Evolutionary conservation across 140 eudicot genomes (phyloP).

Genomic region (Flaveria floridana): DNA sequence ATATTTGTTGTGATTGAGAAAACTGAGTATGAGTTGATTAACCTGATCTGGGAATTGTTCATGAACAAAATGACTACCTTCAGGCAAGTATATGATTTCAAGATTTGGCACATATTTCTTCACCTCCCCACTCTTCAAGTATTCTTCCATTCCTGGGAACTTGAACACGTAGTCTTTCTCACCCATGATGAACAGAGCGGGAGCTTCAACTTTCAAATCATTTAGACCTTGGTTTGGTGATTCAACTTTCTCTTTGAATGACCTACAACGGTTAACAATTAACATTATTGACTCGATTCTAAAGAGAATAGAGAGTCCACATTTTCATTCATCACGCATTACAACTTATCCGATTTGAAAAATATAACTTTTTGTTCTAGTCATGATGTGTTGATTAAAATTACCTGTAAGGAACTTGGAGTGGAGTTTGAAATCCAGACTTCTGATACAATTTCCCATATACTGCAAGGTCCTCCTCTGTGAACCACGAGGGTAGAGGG

Average conservation of each 20-base stretch:
- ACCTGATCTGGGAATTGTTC: slow-evolving; percentile 61
- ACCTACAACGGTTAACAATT: slow-evolving; percentile 12
- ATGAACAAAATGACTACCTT: slow-evolving; percentile 61
- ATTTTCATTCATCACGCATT: background rate
- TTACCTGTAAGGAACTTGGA: slow-evolving; percentile 73
- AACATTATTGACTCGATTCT: background rate
- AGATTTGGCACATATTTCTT: slow-evolving; percentile 47
- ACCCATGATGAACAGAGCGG: slow-evolving; percentile 50
- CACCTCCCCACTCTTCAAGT: slow-evolving; percentile 35
- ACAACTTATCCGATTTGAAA: too few species aligned
- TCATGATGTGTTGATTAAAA: background rate
- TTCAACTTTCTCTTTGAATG: background rate
- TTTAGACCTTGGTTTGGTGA: slow-evolving; percentile 1
- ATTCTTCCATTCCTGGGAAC: slow-evolving; percentile 56
- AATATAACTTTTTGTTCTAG: background rate
- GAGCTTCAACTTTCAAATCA: slow-evolving; percentile 40
- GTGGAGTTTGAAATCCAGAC: slow-evolving; percentile 62
- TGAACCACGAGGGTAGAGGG: slow-evolving; percentile 70
- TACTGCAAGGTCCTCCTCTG: slow-evolving; percentile 59
- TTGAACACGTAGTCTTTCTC: slow-evolving; percentile 47
- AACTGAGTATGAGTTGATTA: slow-evolving; percentile 46
- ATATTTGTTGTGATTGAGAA: slow-evolving; percentile 31
- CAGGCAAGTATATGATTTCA: slow-evolving; percentile 40
- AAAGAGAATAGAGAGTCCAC: background rate
- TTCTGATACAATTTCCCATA: slow-evolving; percentile 53